phyloP scores from a whole-genome alignment of 768 basidiomycete genomes.

The Trametes maxima region DNA sequence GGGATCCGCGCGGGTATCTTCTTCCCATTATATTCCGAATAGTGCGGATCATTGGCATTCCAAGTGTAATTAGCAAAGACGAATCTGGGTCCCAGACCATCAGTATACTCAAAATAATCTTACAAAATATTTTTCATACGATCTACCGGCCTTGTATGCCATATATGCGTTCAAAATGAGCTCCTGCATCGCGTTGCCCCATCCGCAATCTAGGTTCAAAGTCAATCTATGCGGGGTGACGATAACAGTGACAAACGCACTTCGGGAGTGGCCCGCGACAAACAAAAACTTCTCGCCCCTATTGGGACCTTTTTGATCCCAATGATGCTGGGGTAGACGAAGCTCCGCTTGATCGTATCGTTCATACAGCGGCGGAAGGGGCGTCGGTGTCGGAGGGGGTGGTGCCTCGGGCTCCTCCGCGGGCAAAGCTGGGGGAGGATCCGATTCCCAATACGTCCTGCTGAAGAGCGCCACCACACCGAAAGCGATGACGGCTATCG shows the following conservation, averaged over 20 bases:
- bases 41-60: constrained; percentile 44
- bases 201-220: constrained; percentile 37
- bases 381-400: not conserved
- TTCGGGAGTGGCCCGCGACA: constrained; percentile 10
- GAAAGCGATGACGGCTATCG: not conserved
- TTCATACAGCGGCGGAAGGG: constrained; percentile 10
- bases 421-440: not conserved
- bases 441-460: not conserved
- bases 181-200: constrained; percentile 46
- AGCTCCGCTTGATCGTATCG: not conserved
- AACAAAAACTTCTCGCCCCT: constrained; percentile 10
- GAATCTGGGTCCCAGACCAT: constrained; percentile 32
- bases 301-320: not conserved
- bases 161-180: constrained; percentile 37
- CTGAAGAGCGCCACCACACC: not conserved
- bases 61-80: constrained; percentile 63
- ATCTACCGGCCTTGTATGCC: constrained; percentile 38
- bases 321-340: constrained; percentile 2
- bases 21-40: constrained; percentile 48
- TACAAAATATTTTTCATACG: constrained; percentile 30
- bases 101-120: not conserved
- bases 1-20: constrained; percentile 55
- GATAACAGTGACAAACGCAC: not conserved
- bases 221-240: not conserved
- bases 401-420: not conserved